phyloP scores from a whole-genome alignment of 208 protist species.

The Wallacemonas sp. region DNA sequence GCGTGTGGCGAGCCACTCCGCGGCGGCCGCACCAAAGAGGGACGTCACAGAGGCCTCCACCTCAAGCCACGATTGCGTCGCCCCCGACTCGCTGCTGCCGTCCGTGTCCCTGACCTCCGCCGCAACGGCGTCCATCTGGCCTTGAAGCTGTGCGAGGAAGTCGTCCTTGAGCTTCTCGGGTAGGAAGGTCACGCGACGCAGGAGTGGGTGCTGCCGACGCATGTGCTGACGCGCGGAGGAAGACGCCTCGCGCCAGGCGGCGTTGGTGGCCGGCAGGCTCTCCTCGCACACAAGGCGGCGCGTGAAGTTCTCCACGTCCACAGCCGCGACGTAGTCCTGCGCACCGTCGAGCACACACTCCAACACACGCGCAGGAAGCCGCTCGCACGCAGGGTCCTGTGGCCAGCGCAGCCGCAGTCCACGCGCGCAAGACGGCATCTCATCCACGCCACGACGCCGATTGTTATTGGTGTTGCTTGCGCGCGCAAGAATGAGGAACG shows the following conservation, averaged over 20 bases:
- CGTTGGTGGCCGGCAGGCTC: constrained; percentile 18
- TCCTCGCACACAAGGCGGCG: constrained; percentile 32
- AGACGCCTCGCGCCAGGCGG: constrained; percentile 20
- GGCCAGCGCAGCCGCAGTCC: no score
- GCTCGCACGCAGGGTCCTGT: no score
- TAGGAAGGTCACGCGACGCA: constrained; percentile 19
- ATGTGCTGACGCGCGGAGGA: constrained; percentile 15
- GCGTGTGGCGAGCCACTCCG: constrained; percentile 8
- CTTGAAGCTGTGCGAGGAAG: constrained; percentile 1
- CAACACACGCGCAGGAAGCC: background rate
- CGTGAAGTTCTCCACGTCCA: constrained; percentile 48
- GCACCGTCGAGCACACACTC: constrained; percentile 23
- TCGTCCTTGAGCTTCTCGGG: background rate
- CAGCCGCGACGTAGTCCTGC: constrained; percentile 27
- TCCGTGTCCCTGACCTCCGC: background rate
- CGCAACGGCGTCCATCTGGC: background rate
- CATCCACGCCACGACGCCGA: no score
- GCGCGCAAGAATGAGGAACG: constrained; percentile 22
- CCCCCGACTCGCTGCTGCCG: background rate
- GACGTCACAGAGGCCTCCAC: background rate
- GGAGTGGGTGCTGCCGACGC: constrained; percentile 25
- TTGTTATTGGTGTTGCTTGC: background rate
- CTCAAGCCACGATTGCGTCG: background rate
- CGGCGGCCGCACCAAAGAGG: background rate
- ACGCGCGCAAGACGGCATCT: no score